Evolutionary conservation across 2,329 filamentous ascomycete species (phyloP).

Genomic region (Exophiala oligosperma): DNA sequence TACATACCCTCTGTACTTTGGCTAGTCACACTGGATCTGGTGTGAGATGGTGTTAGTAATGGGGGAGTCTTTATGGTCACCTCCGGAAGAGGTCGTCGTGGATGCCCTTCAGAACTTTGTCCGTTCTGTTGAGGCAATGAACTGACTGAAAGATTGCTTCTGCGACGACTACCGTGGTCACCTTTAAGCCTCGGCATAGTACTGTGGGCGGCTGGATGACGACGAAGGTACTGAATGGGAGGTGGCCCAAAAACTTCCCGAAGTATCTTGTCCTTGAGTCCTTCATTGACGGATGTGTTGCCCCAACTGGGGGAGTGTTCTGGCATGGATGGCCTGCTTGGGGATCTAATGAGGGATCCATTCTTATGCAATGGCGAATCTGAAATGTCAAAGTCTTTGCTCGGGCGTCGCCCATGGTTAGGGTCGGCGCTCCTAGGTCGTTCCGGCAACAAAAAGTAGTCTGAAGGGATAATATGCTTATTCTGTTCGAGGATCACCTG

Average conservation of each 20-base stretch:
- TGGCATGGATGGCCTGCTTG: constrained; percentile 37
- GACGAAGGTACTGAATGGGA: constrained; percentile 75
- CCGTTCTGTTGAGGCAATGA: constrained; percentile 12
- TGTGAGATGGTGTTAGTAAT: not conserved
- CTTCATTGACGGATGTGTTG: constrained; percentile 85
- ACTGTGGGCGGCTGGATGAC: constrained; percentile 62
- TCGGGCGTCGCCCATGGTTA: constrained; percentile 25
- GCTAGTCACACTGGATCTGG: not conserved
- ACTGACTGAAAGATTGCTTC: constrained; percentile 35
- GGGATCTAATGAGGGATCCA: not conserved
- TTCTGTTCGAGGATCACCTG: constrained; percentile 95
- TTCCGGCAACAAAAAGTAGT: constrained; percentile 68
- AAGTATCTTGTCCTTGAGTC: constrained; percentile 84
- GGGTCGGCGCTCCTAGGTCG: constrained; percentile 39
- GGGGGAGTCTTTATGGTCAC: not conserved
- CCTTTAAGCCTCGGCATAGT: constrained; percentile 55
- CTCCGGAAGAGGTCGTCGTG: not conserved
- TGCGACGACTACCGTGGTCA: constrained; percentile 32
- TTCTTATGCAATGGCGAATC: not conserved
- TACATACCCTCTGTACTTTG: constrained; percentile 13
- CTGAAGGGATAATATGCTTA: constrained; percentile 84
- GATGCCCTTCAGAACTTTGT: constrained; percentile 18
- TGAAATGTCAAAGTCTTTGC: constrained; percentile 12
- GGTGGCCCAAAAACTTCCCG: constrained; percentile 88
- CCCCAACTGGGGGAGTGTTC: constrained; percentile 69